These are phyloP conservation scores for Moesziomyces globuligerus DNA, from an alignment of 1,284 basidiomycete genomes.

Conservation along the genomic window DNA sequence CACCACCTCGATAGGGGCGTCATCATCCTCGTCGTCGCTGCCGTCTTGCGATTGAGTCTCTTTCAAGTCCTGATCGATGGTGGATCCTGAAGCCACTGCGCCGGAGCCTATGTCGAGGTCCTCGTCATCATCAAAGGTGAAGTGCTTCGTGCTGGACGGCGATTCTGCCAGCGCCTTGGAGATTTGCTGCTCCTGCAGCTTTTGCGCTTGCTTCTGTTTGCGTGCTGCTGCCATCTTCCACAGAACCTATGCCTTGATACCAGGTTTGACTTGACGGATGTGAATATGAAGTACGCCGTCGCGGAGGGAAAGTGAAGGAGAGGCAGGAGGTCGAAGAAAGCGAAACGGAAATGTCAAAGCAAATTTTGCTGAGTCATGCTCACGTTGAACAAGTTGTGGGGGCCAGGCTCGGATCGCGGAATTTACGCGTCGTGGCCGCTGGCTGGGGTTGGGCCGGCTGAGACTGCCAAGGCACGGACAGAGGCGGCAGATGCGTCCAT, in stretches of 20 bases:
- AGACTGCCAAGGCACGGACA: neutral
- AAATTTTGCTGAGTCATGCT: conserved; percentile 43
- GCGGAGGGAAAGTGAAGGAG: neutral
- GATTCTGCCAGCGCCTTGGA: conserved; percentile 32
- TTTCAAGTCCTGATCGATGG: no score
- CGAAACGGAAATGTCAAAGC: conserved; percentile 6
- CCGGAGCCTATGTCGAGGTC: conserved; percentile 7
- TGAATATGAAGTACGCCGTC: no score
- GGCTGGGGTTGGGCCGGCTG: neutral
- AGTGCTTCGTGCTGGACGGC: conserved; percentile 21
- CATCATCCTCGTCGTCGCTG: conserved; percentile 33
- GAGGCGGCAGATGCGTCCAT: neutral
- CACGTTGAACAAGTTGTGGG: neutral
- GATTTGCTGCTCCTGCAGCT: conserved; percentile 45
- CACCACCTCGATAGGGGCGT: conserved; percentile 47
- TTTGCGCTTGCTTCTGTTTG: conserved; percentile 28
- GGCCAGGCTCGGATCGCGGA: conserved; percentile 25
- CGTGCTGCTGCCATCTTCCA: conserved; percentile 31
- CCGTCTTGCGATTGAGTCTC: neutral
- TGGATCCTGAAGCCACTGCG: neutral
- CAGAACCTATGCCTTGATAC: neutral
- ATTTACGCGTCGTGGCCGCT: conserved; percentile 32
- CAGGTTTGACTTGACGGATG: no score
- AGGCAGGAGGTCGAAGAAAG: conserved; percentile 4
- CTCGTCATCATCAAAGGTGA: conserved; percentile 42